phyloP scores from a whole-genome alignment of 495 filamentous ascomycete species.

The Penicillium samsonianum region DNA sequence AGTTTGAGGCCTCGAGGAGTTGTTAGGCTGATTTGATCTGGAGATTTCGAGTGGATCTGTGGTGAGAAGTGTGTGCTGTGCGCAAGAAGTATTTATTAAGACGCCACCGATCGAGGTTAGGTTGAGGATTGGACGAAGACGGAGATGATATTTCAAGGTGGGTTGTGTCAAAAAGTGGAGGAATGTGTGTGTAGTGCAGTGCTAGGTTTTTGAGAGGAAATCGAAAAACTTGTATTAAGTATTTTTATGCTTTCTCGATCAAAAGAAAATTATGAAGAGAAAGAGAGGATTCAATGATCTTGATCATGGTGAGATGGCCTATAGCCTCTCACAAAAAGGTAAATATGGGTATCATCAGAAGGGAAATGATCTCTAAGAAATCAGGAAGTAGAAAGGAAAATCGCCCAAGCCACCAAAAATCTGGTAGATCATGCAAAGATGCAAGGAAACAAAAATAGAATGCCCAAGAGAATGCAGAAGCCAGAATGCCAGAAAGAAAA shows the following conservation, averaged over 20 bases:
- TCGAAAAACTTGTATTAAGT: neutral
- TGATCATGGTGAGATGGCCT: constrained; percentile 8
- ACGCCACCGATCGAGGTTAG: neutral
- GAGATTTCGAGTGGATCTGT: neutral
- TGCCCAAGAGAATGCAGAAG: constrained; percentile 13
- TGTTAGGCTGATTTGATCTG: neutral
- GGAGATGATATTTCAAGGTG: too few species aligned
- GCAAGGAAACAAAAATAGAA: constrained; percentile 11
- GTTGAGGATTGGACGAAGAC: neutral
- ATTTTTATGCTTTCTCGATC: neutral
- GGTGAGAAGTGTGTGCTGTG: neutral
- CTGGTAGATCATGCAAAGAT: constrained; percentile 10
- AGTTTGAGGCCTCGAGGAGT: neutral
- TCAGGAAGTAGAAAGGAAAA: constrained; percentile 14
- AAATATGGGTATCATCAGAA: constrained; percentile 45
- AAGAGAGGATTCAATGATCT: constrained; percentile 3
- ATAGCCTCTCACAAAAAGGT: constrained; percentile 13
- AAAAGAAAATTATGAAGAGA: constrained; percentile 2
- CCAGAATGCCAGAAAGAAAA: constrained; percentile 10
- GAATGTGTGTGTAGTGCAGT: neutral
- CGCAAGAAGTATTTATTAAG: neutral
- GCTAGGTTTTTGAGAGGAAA: neutral
- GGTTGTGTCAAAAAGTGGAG: neutral
- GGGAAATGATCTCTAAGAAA: constrained; percentile 11
- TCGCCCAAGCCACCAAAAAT: neutral